Evolutionary conservation across 225 moss, liverwort and hornwort species (phyloP).

Genomic region (Pseudisothecium myosuroides): DNA sequence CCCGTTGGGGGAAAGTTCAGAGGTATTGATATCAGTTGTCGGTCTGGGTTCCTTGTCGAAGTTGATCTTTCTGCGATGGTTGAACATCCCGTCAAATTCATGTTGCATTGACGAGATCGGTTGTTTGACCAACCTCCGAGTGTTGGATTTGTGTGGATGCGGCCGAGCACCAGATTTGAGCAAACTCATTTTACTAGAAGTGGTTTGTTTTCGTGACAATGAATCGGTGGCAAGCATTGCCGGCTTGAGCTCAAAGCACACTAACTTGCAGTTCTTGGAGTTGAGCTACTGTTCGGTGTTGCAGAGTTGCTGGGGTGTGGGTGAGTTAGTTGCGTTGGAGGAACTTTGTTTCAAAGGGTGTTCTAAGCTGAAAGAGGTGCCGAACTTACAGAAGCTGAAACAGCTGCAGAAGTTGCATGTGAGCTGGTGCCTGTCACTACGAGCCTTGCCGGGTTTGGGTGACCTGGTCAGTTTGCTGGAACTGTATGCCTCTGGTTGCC

Average conservation of each 20-base stretch:
- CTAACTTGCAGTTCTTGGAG: background rate
- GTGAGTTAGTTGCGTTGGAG: background rate
- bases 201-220: background rate
- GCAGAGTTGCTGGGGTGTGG: background rate
- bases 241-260: background rate
- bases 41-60: background rate
- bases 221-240: background rate
- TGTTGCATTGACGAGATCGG: background rate
- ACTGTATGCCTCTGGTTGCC: background rate
- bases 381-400: background rate
- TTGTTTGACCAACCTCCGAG: background rate
- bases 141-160: background rate
- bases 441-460: background rate
- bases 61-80: background rate
- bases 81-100: background rate
- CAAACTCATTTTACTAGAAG: background rate
- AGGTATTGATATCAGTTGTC: background rate
- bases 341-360: background rate
- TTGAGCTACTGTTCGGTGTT: background rate
- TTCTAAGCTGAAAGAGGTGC: background rate
- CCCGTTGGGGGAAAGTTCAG: fast-evolving
- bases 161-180: background rate
- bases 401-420: background rate
- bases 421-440: background rate
- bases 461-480: background rate